Evolutionary conservation across 495 filamentous ascomycete species (phyloP).

Genomic region (Aspergillus kassunensis): DNA sequence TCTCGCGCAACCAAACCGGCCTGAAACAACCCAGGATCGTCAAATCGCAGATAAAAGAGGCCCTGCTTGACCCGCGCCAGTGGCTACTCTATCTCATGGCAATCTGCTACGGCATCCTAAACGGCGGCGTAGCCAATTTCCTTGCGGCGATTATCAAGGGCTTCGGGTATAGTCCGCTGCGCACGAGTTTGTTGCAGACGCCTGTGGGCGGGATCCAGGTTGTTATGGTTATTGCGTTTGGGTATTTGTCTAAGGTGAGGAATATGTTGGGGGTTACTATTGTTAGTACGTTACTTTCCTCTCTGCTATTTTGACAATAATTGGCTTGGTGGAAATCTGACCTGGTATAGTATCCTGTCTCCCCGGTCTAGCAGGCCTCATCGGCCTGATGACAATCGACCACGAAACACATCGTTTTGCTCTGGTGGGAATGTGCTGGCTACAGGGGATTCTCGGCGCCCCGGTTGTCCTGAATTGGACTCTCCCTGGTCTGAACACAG

Average conservation of each 20-base stretch:
- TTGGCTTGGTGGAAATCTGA: too few relatives aligned
- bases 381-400: conserved; percentile 32
- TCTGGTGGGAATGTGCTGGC: conserved; percentile 32
- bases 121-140: conserved; percentile 28
- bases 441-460: background rate
- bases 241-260: background rate
- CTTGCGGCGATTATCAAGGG: conserved; percentile 49
- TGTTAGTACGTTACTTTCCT: background rate
- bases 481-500: conserved; percentile 40
- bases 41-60: conserved; percentile 39
- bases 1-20: conserved; percentile 4
- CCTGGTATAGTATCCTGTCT: conserved; percentile 33
- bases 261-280: background rate
- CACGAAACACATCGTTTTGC: conserved; percentile 30
- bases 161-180: conserved; percentile 52
- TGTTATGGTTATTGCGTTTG: conserved; percentile 35
- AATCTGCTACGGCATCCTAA: conserved; percentile 20
- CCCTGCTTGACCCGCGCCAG: conserved; percentile 30
- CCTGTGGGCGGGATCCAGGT: conserved; percentile 59
- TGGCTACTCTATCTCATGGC: conserved; percentile 31
- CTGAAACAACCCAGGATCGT: conserved; percentile 39
- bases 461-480: conserved; percentile 8
- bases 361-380: conserved; percentile 36
- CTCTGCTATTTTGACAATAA: too few relatives aligned
- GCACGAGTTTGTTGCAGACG: conserved; percentile 58